A percentile compares a stretch with the other conserved stretches of the same genome.
Conservation (phyloP, 371 early-diverging fungal species). For the Mucor mucedo region DNA sequence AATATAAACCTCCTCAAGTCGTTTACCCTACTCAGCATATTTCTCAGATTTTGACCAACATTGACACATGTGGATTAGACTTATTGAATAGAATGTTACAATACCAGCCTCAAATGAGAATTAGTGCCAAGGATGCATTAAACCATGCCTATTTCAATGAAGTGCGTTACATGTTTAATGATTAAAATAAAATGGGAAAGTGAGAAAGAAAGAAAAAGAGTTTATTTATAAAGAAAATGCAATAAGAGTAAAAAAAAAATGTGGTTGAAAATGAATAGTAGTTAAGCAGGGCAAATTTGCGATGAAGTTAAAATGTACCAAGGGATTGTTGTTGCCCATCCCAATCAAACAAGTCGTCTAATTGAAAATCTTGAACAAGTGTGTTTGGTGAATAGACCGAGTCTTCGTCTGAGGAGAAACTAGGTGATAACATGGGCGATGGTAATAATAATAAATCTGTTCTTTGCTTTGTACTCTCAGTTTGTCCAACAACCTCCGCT, state of each 20-base stretch:
- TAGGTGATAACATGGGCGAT: slow-evolving; percentile 40
- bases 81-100: slow-evolving; percentile 79
- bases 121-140: slow-evolving; percentile 87
- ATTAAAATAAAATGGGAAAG: slow-evolving; percentile 5
- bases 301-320: slow-evolving; percentile 11
- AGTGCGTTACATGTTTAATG: slow-evolving; percentile 21
- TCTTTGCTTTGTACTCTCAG: slow-evolving; percentile 16
- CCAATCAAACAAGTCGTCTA: slow-evolving; percentile 52
- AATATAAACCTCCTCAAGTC: slow-evolving; percentile 82
- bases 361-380: slow-evolving; percentile 29
- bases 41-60: slow-evolving; percentile 73
- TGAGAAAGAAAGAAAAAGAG: neutral
- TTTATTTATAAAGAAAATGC: slow-evolving; percentile 1
- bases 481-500: slow-evolving; percentile 48
- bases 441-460: slow-evolving; percentile 20
- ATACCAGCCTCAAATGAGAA: slow-evolving; percentile 83
- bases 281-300: slow-evolving; percentile 1
- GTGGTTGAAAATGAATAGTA: neutral
- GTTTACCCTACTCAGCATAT: slow-evolving; percentile 73
- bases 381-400: slow-evolving; percentile 30
- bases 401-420: slow-evolving; percentile 36
- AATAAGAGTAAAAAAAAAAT: neutral
- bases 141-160: slow-evolving; percentile 85
- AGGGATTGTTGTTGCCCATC: slow-evolving; percentile 41
- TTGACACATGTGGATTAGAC: slow-evolving; percentile 79